Base-by-base conservation (phyloP, 1,284 basidiomycete species). In the Pyrrhoderma lamaoense region DNA sequence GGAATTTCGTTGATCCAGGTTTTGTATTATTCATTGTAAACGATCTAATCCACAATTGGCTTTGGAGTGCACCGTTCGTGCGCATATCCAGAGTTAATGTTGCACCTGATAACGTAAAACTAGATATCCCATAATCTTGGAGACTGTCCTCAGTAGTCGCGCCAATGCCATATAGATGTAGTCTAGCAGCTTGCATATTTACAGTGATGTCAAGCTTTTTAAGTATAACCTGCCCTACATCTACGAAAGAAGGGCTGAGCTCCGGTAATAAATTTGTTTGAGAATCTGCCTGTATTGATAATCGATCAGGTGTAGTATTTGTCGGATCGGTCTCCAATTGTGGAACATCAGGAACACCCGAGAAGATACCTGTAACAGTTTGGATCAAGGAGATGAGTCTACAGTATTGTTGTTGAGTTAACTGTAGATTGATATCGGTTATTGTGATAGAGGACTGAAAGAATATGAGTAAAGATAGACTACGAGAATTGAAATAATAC, bases 1-100 rank as follows among this genome's bases (percentile, higher is more conserved):
- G 79, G 72, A 95, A 98, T 61, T 82, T 88, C 16, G 91, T 89
- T 51, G 75, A 76, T 5, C 90, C 89, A 0, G 87, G 78, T 44
- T 88, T 76, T 3, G 87, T 98, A 64, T 95, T 96, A 62, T 79
- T 84, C 72, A 97, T 88, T 0, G 92, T 93, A 62, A 99, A 86
- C 0, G 94, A 93, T 62, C 87, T 85, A 27, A 99, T 70, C 35
- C 93, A 75, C 45, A 97, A 71, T 66, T 98, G 93, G 2, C 88
- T 84, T 65, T 97, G 93, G 57, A 82, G 76, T 8, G 92, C 81
- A 19, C 86, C 85, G 64, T 94, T 83, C 14, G 88, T 89, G 19
- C 94, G 74, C 64, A 83, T 75, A 69, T 98, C 97, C 62, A 89
- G 75, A 52, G 89, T 82, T 54, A 97, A 72, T 38, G 77, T 84